Evolutionary conservation across 352 stramenopile species (phyloP), one percentile per base, ranked within the genome.

Genomic region (Phytopythium cucurbitacearum): DNA sequence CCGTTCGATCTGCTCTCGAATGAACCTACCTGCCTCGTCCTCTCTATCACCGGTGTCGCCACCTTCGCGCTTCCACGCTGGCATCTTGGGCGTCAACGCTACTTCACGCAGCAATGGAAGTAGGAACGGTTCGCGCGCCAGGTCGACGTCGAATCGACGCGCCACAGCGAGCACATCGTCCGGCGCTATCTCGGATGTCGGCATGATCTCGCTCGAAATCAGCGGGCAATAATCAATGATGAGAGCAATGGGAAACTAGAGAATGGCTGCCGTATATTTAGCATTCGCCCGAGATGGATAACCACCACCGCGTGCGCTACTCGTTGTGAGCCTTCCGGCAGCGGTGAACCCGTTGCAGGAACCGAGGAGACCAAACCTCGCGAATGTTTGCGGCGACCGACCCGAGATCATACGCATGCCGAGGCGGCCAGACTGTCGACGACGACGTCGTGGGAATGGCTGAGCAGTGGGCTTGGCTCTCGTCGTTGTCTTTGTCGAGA

Each of bases 81-180:
- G 78, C 13, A 72, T 74, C 32, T 72, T 56, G 3, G 76, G 78
- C 15, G 60, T 86, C 7, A 62, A 56, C 2, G 63, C 73, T 13
- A 64, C 73, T 51, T 85, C 71, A 49, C 76, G 76, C 44, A 87
- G 57, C 34, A 87, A 49, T 33, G 64, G 63, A 11, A 86, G 46
- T 36, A 89, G 45, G 38, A 76, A 83, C 11, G 71, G 71, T 38
- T 89, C 76, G 5, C 33, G 48, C 40, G 44, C 46, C 21, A 89
- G 55, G 37, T 87, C 67, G 33, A 87, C 72, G 28, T 62, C 49
- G 44, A 80, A 76, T 33, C 51, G 58, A 33, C 45, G 48, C 7
- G 76, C 78, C 45, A 73, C 64, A 2, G 54, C 62, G 46, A 78
- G 63, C n/a, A 89, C 48, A 45, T 86, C 69, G 4, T 79, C 64